phyloP scores from a whole-genome alignment of 2,329 filamentous ascomycete genomes.

The Xylariales sp. region DNA sequence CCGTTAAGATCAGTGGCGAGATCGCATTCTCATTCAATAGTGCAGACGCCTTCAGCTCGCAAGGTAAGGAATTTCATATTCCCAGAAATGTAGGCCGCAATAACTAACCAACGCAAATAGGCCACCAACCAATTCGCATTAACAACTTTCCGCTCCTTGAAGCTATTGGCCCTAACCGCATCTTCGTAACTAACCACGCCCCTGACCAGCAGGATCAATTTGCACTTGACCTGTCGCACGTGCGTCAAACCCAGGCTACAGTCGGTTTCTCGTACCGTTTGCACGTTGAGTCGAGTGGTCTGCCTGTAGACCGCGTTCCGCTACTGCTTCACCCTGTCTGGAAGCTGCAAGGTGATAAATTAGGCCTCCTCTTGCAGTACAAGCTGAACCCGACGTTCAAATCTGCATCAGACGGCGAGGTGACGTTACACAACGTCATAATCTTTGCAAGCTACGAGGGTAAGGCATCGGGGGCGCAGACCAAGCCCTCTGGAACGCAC shows the following conservation, averaged over 20 bases:
- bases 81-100: constrained; percentile 27
- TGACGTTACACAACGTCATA: constrained; percentile 70
- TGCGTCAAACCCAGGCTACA: constrained; percentile 59
- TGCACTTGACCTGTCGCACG: constrained; percentile 65
- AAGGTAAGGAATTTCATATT: constrained; percentile 37
- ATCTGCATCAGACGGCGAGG: constrained; percentile 34
- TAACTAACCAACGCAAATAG: constrained; percentile 23
- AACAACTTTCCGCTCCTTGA: constrained; percentile 87
- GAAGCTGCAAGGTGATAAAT: constrained; percentile 80
- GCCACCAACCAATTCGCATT: constrained; percentile 67
- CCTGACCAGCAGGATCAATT: constrained; percentile 73
- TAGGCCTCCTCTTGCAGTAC: constrained; percentile 83
- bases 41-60: constrained; percentile 39
- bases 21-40: constrained; percentile 80
- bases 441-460: constrained; percentile 70
- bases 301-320: constrained; percentile 58
- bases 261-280: constrained; percentile 93
- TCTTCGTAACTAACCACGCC: constrained; percentile 71
- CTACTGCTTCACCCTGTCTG: constrained; percentile 71
- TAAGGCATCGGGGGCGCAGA: constrained; percentile 63
- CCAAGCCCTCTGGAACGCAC: constrained; percentile 76
- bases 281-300: constrained; percentile 56
- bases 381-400: constrained; percentile 69
- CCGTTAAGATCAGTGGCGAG: constrained; percentile 76
- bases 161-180: constrained; percentile 88